Evolutionary conservation across 805 yeast genomes (phyloP), one percentile per base, ranked within the genome.

Genomic region (Candida parachauliodes): DNA sequence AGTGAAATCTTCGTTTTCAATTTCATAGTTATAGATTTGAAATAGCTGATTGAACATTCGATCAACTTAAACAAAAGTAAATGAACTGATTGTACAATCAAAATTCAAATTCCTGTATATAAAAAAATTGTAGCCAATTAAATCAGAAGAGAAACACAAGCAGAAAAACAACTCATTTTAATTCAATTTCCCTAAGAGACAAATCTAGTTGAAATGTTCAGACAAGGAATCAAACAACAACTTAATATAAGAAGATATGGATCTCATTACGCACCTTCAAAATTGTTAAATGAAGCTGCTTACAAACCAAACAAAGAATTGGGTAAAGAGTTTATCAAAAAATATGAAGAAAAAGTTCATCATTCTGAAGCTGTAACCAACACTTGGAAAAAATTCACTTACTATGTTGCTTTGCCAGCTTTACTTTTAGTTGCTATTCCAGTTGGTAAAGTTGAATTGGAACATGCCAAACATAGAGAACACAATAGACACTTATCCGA

Each of bases 401-500:
- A 77, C 57, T 75, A 76, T 42, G 79, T 88, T 42, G 95, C 95
- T 41, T 62, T 83, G 34, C 98, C 98, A 52, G 85, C 86, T 37
- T 78, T 89, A 51, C 64, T 75, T 42, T 73, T 78, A 54, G 74
- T 91, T 49, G 85, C 93, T 34, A 73, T 82, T 57, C 88, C 88
- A 71, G 87, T 93, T 39, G 81, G 76, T 66, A 77, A 76, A 53
- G 74, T 83, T 58, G 98, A 91, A 74, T 67, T 74, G 55, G 87
- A 83, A 65, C 98, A 93, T 65, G 88, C 93, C 51, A 76, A 81
- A 55, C 98, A 93, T 76, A 80, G 93, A 72, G 76, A 74, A 61
- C 93, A 84, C 66, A 69, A 79, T 55, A 69, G 62, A 50, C 82
- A 81, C 55, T 70, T 87, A 41, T 63, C 88, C 23, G 97, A 89